These are phyloP conservation scores for Nannochloropsis oceanica DNA, from an alignment of 108 stramenopile species.

Conservation along the genomic window DNA sequence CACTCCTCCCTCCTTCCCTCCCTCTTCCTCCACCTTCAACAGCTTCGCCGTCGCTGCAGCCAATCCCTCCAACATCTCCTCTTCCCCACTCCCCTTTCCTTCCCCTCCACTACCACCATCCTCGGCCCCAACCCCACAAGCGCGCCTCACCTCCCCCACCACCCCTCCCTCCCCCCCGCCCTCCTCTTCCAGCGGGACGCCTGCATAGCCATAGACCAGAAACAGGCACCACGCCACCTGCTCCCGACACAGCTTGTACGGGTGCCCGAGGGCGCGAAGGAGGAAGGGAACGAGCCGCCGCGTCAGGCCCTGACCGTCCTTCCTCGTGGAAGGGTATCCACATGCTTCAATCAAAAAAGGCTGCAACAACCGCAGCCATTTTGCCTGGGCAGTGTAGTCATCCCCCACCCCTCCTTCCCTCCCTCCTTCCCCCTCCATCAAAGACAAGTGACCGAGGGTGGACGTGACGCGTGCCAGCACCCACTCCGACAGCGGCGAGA, in stretches of 20 bases:
- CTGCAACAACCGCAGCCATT: constrained; percentile 7
- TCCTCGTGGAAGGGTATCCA: neutral
- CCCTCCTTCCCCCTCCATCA: too few relatives aligned
- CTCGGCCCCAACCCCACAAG: too few relatives aligned
- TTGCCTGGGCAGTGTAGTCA: neutral
- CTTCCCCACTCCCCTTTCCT: neutral
- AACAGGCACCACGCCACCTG: constrained; percentile 17
- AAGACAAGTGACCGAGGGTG: neutral
- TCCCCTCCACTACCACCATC: neutral
- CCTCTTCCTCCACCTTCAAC: neutral
- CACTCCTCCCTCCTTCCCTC: neutral
- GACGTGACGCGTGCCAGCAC: neutral
- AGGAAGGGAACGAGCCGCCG: constrained; percentile 16
- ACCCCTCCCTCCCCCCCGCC: neutral
- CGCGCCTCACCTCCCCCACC: neutral
- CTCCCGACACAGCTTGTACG: constrained; percentile 21
- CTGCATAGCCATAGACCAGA: neutral
- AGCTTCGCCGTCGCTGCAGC: neutral
- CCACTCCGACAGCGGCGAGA: neutral
- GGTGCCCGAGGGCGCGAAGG: constrained; percentile 9
- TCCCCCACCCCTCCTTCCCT: neutral
- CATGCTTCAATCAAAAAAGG: constrained; percentile 7
- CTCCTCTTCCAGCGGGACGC: neutral
- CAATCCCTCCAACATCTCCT: neutral
- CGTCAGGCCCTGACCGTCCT: constrained; percentile 1